phyloP scores from a whole-genome alignment of 1,284 basidiomycete genomes.

The Puccinia triticina region DNA sequence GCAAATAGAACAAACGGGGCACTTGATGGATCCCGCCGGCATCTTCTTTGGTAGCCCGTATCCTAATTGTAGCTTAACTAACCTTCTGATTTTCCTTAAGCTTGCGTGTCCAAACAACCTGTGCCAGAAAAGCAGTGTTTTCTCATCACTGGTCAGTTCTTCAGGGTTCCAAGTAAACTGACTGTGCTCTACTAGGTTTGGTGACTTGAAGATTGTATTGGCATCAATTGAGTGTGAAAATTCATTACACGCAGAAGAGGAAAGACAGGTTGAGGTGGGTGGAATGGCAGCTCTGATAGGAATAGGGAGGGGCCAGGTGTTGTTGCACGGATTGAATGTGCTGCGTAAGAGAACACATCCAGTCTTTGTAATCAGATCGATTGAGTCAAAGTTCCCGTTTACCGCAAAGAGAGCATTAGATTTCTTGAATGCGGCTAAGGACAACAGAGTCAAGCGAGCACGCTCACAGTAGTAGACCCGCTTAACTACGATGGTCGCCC shows the following conservation, averaged over 20 bases:
- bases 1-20: too few relatives aligned
- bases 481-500: too few relatives aligned
- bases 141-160: neutral
- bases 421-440: neutral
- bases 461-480: too few relatives aligned
- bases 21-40: neutral
- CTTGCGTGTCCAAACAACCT: constrained; percentile 11
- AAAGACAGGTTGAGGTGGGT: too few relatives aligned
- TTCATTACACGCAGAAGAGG: too few relatives aligned
- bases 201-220: neutral
- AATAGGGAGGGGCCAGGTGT: neutral
- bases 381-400: too few relatives aligned
- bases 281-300: neutral
- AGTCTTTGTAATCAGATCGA: neutral
- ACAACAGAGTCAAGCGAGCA: neutral
- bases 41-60: neutral
- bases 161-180: neutral
- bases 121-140: constrained; percentile 15
- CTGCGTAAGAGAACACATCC: neutral
- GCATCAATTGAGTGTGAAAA: neutral
- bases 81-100: neutral
- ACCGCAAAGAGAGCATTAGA: neutral
- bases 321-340: neutral
- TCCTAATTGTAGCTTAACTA: neutral
- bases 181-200: too few relatives aligned